Base-by-base conservation (phyloP, 139 green algal species). In the Chlamydomonas urium region DNA sequence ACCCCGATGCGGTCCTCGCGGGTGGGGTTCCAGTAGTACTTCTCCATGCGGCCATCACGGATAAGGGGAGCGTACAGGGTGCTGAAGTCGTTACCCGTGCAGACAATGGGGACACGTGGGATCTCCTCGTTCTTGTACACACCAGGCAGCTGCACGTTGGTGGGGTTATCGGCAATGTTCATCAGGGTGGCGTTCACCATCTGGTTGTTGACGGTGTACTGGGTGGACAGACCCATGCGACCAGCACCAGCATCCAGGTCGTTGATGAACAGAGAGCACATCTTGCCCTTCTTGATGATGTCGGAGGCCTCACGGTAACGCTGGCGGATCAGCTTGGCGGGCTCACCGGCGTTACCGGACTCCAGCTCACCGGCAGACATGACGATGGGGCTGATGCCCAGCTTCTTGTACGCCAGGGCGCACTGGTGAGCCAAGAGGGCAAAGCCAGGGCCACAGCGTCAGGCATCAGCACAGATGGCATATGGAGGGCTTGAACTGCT, bases 121-220 rank as follows among this genome's bases (percentile, higher is more conserved):
- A 97, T 98, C 61, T 92, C 79, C 86, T 97, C 90, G 65, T 90
- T 89, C 77, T 92, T 93, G 87, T 94, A 97, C 62, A 96, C 88
- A 61, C 94, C 94, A 28, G 95, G 94, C 71, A 98, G 86, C 91
- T 98, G 77, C 74, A 99, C 95, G 86, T 99, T 99, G 81, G 94
- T 99, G 62, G 96, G 96, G 87, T 92, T 97, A 72, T 99, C 96
- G 38, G 94, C 94, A 76, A 99, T 98, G 94, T 99, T 99, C 96
- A 99, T 99, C 5, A 99, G 92, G 2, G 96, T 99, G 83, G 94
- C 95, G 85, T 98, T 98, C 37, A 98, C 94, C 92, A 97, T 96
- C 85, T 97, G 95, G 91, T 99, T 99, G 95, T 99, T 99, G 24
- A 99, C 96, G 33, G 95, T 99, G 94, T 99, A 98, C 90, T 99